Evolutionary conservation across 805 yeast genomes (phyloP), one percentile per base, ranked within the genome.

Genomic region (Yueomyces sp.): DNA sequence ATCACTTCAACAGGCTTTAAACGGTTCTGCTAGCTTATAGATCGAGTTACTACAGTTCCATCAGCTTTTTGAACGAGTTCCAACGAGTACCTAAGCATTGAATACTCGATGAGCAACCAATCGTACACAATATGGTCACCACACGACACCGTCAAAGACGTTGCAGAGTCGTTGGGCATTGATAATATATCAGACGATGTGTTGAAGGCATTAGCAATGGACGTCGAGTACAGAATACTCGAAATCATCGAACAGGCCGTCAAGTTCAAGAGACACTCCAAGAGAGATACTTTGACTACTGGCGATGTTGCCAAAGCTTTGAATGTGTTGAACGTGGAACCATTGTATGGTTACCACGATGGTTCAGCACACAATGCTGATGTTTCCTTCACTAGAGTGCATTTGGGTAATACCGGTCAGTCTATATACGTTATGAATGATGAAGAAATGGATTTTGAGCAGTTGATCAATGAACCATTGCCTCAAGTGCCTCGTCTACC

Each of bases 51-150:
- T 19, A 19, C 19, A 19, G 19, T 19, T 19, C 19, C 2, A 19
- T 19, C 19, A 19, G 19, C 19, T 19, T 19, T 19, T 19, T 19
- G 19, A 19, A 19, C 19, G 19, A 19, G 19, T 19, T 19, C 19
- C 19, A 19, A 19, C 19, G 19, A 19, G 19, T 19, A 19, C 19
- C 19, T 19, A 19, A 19, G 19, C 19, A 19, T 19, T 19, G 19
- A 19, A 19, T 19, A 19, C 19, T 19, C 19, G 2, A 19, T 19
- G 19, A 19, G 47, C 43, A 61, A 54, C 37, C 63, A 56, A 40
- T 86, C 96, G 1, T 94, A 86, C 62, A 85, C 96, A 1, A 71
- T 92, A 47, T 90, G 97, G 98, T 88, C 97, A 7, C 96, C 97
- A 5, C 80, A 84, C 47, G 97, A 92, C 61, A 92, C 99, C 0